Conservation (phyloP, 2,329 filamentous ascomycete genomes). For the Fusarium paranaense region DNA sequence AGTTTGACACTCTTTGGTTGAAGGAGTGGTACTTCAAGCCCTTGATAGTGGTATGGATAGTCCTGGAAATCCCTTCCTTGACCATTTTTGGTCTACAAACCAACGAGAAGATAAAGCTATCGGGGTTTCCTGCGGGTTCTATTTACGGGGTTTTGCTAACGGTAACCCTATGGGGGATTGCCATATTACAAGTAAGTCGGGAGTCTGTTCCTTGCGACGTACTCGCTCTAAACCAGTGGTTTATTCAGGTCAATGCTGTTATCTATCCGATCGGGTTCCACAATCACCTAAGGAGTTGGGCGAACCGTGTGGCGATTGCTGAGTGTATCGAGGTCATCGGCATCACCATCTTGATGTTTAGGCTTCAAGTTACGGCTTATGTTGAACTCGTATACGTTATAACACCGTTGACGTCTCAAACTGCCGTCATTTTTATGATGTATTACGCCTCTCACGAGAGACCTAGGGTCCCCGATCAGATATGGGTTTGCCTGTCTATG, state of each 20-base stretch:
- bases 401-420: background rate
- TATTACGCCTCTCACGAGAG: background rate
- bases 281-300: background rate
- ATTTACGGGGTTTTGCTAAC: background rate
- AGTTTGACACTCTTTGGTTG: background rate
- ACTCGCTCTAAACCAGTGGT: background rate
- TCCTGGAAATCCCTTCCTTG: background rate
- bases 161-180: background rate
- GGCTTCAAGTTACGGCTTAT: background rate
- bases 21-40: background rate
- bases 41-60: background rate
- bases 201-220: background rate
- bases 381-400: background rate
- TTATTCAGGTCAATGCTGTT: background rate
- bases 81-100: background rate
- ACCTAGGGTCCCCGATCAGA: accelerated
- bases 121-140: background rate
- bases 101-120: background rate
- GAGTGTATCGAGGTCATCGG: background rate
- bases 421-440: background rate
- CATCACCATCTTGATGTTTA: background rate
- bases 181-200: background rate
- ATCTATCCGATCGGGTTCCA: background rate
- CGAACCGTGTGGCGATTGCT: background rate
- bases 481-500: background rate